A percentile compares a stretch with the other conserved stretches of the same genome.
Evolutionary conservation across 345 rosid genomes (phyloP).

Genomic region (Fremontodendron californicum): DNA sequence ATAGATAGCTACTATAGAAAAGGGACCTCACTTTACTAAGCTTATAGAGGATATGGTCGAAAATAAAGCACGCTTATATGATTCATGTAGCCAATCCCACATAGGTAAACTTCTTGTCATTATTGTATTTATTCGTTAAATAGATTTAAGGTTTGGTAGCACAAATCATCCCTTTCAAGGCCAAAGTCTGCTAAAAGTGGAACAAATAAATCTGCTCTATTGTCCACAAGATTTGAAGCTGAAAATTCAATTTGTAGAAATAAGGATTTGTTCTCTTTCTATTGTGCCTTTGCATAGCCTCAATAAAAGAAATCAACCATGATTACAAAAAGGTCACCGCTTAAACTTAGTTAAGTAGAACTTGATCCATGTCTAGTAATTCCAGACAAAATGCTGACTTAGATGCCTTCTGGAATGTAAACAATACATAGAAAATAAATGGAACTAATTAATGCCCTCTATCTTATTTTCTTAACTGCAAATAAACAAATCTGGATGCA

Average conservation of each 20-base stretch:
- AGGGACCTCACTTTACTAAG: background rate
- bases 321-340: background rate
- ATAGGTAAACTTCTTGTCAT: background rate
- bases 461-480: background rate
- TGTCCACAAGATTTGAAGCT: background rate
- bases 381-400: background rate
- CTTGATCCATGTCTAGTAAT: background rate
- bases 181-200: background rate
- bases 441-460: background rate
- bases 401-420: background rate
- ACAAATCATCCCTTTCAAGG: background rate
- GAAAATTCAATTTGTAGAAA: background rate
- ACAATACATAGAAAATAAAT: background rate
- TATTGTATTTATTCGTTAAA: background rate
- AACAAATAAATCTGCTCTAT: conserved; percentile 1
- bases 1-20: background rate
- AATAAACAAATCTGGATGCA: background rate
- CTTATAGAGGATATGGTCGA: background rate
- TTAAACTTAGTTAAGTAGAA: background rate
- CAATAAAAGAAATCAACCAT: background rate
- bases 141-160: background rate
- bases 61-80: background rate
- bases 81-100: background rate
- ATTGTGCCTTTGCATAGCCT: background rate
- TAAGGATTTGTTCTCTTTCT: background rate